Evolutionary conservation across 768 basidiomycete genomes (phyloP), one percentile per base, ranked within the genome.

Genomic region (Kwoniella dendrophila): DNA sequence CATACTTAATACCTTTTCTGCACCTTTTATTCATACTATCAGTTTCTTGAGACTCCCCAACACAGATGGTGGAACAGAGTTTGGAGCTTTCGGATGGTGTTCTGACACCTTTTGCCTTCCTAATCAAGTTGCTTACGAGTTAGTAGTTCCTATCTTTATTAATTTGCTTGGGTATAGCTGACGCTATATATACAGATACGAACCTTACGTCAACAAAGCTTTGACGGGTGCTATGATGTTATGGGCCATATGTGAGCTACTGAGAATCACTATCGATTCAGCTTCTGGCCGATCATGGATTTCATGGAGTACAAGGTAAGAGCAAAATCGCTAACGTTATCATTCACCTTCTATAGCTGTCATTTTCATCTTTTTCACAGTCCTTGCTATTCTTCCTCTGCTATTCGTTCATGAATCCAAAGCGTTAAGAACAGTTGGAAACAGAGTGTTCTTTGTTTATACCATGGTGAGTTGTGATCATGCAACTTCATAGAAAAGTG

Each of bases 1-100:
- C 6, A 75, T 77, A 60, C 64, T 79, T 30, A 56, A 73, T 36
- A 76, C 74, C n/a, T 79, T 79, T 64, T 79, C 78, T 2, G 66
- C 78, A 0, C 78, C 78, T 4, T 79, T 79, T 60, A 77, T 79
- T 59, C 53, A 59, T 6, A 66, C 71, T 7, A 77, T 79, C 69
- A 66, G 69, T 47, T 79, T 79, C 56, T 59, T 79, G 10, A 26
- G 47, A 7, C 66, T 73, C 3, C 66, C 65, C 11, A 30, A 57
- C 7, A n/a, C 55, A 3, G 54, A 45, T 16, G 67, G 64, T 6
- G 54, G 34, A 16, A 72, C 72, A n/a, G 68, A 53, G 2, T 77
- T 75, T 33, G 78, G 78, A 2, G 48, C 70, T 22, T 79, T 79
- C 50, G 78, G 78, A 40, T 77, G 73, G 71, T 72, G 71, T 61